A percentile compares a stretch with the other conserved stretches of the same genome.
phyloP scores from a whole-genome alignment of 148 eudicot species.

The Chenopodium berlandieri region DNA sequence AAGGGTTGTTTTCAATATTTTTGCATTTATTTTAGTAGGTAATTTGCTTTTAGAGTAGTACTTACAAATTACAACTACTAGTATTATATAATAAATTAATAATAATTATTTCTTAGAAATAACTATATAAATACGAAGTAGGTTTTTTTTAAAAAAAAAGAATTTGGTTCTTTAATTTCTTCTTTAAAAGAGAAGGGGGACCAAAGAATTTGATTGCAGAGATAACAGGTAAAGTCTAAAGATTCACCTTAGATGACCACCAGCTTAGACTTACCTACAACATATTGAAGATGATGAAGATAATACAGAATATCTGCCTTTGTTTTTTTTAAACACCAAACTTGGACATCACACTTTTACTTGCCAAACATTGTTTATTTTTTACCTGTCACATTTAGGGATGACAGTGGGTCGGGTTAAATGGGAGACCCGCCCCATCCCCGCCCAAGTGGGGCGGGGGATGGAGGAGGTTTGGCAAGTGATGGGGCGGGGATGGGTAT shows the following conservation, averaged over 20 bases:
- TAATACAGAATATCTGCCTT: constrained; percentile 8
- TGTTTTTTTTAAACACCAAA: constrained; percentile 1
- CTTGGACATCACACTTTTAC: constrained; percentile 18
- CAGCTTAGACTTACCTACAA: constrained; percentile 9
- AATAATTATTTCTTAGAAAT: background rate
- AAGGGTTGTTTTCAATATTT: background rate
- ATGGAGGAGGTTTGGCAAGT: too few species aligned
- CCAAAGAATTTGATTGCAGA: constrained; percentile 11
- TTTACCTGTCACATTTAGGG: background rate
- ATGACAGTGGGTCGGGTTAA: too few species aligned
- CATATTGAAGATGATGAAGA: constrained; percentile 10
- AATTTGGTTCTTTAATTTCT: background rate
- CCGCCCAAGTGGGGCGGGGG: too few species aligned
- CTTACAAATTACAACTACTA: background rate
- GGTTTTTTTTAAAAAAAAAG: too few species aligned
- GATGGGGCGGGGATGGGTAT: too few species aligned
- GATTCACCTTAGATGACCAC: constrained; percentile 24
- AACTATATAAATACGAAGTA: too few species aligned
- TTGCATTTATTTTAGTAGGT: constrained; percentile 21
- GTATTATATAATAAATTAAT: too few species aligned
- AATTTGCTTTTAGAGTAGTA: constrained; percentile 14
- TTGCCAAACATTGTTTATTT: background rate
- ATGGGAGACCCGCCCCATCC: too few species aligned
- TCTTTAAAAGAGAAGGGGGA: constrained; percentile 8
- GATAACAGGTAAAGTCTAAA: constrained; percentile 12